A percentile compares a stretch with the other conserved stretches of the same genome.
phyloP scores from a whole-genome alignment of 73 alveolate species.

The Paramecium sonneborni region DNA sequence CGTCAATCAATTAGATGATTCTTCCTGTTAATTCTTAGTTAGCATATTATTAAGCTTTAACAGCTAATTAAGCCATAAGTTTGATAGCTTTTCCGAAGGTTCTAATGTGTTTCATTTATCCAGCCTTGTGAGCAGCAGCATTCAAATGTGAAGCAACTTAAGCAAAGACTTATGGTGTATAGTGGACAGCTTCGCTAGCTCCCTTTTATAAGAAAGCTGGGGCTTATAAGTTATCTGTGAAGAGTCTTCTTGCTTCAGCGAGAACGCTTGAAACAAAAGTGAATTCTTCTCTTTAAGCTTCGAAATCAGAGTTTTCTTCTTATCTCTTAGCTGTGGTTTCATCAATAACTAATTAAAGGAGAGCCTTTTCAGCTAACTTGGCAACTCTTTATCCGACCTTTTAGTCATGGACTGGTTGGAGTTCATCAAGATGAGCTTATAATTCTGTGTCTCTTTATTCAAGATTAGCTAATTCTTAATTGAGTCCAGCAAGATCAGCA shows the following conservation, averaged over 20 bases:
- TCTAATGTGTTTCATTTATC: conserved; percentile 65
- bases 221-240: conserved; percentile 63
- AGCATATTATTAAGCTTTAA: conserved; percentile 39
- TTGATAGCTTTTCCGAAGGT: conserved; percentile 64
- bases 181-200: conserved; percentile 5
- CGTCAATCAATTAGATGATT: conserved; percentile 52
- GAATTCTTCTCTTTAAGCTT: conserved; percentile 58
- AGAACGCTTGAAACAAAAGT: conserved; percentile 59
- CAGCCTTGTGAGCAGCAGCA: conserved; percentile 62
- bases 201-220: conserved; percentile 56
- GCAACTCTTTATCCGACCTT: conserved; percentile 57
- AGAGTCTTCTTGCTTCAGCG: conserved; percentile 71
- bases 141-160: conserved; percentile 62
- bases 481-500: conserved; percentile 55
- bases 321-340: conserved; percentile 43
- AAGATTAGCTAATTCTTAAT: conserved; percentile 37
- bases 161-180: conserved; percentile 52
- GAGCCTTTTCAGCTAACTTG: conserved; percentile 54
- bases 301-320: not conserved
- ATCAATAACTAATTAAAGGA: conserved; percentile 22
- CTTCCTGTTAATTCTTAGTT: conserved; percentile 60
- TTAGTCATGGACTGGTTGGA: conserved; percentile 51
- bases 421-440: conserved; percentile 7
- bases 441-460: conserved; percentile 53
- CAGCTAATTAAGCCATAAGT: conserved; percentile 56